Percentiles rank a stretch among this genome's conserved stretches.
Evolutionary conservation across 495 filamentous ascomycete genomes (phyloP).

Genomic region (Venustampulla echinocandica): DNA sequence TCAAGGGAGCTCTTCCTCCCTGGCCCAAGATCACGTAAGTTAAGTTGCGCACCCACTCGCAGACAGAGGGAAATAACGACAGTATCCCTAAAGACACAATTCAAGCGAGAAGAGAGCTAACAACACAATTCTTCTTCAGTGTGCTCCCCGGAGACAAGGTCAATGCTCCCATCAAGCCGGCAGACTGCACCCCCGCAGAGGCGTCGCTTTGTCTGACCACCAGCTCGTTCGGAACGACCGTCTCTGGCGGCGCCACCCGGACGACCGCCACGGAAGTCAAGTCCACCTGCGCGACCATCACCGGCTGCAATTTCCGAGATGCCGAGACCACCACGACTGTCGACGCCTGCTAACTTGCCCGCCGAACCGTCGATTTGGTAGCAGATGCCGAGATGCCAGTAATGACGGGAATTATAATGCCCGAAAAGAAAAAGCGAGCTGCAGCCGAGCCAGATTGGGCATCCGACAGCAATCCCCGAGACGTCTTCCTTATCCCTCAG

Average conservation of each 20-base stretch:
- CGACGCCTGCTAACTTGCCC: background rate
- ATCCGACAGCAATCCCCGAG: background rate
- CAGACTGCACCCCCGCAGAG: background rate
- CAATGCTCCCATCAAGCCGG: background rate
- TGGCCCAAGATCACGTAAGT: background rate
- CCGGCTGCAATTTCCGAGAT: background rate
- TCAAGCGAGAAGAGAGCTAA: too few species aligned
- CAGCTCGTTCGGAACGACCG: background rate
- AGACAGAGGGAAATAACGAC: too few species aligned
- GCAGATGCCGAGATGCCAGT: background rate
- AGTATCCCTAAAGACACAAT: too few species aligned
- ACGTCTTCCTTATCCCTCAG: background rate
- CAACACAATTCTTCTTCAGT: too few species aligned
- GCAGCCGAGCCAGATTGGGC: background rate
- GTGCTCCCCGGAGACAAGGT: background rate
- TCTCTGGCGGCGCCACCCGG: background rate
- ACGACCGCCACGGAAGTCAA: background rate
- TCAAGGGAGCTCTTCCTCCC: background rate
- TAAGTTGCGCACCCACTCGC: too few species aligned
- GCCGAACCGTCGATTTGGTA: background rate
- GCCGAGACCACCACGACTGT: background rate
- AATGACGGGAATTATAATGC: background rate
- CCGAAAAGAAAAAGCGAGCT: background rate
- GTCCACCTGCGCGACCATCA: background rate
- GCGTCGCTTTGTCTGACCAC: background rate